Conservation (phyloP, 352 stramenopile species). For the Peronospora farinosa region DNA sequence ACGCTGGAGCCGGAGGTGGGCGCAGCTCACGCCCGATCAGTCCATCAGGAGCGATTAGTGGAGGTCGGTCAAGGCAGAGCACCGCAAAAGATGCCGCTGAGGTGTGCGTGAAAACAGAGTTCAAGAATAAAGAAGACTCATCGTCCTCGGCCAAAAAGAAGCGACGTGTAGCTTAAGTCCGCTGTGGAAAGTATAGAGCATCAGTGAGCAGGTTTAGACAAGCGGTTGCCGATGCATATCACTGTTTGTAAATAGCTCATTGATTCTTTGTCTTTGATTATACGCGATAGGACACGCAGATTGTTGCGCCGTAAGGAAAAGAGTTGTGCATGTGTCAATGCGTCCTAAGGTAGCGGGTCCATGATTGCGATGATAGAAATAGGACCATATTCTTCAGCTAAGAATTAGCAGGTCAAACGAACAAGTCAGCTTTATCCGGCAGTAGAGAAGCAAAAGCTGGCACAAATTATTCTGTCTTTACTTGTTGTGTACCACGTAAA, state of each 20-base stretch:
- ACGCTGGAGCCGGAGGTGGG: constrained; percentile 19
- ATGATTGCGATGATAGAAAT: constrained; percentile 26
- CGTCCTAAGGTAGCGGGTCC: constrained; percentile 50
- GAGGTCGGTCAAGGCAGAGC: constrained; percentile 15
- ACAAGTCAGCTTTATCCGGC: constrained; percentile 10
- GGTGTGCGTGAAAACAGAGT: constrained; percentile 26
- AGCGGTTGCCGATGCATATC: not conserved
- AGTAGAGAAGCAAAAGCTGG: not conserved
- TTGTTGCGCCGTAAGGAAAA: constrained; percentile 11
- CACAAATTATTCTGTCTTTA: constrained; percentile 27
- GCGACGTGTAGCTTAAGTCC: constrained; percentile 42
- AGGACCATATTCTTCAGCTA: constrained; percentile 64
- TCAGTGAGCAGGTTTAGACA: constrained; percentile 10
- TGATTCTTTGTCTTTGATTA: constrained; percentile 1
- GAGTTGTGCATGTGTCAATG: constrained; percentile 31
- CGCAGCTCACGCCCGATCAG: constrained; percentile 20
- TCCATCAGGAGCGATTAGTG: constrained; percentile 16
- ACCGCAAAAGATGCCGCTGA: constrained; percentile 16
- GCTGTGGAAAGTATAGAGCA: not conserved
- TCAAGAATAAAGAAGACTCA: constrained; percentile 26
- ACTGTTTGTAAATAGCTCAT: not conserved
- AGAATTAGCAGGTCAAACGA: not conserved
- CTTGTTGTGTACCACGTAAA: no score
- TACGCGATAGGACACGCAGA: constrained; percentile 15
- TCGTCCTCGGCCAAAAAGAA: constrained; percentile 44